A percentile compares a stretch with the other conserved stretches of the same genome.
These are phyloP conservation scores for Ogataea chonburiensis DNA, from an alignment of 805 yeast genomes.

Conservation along the genomic window DNA sequence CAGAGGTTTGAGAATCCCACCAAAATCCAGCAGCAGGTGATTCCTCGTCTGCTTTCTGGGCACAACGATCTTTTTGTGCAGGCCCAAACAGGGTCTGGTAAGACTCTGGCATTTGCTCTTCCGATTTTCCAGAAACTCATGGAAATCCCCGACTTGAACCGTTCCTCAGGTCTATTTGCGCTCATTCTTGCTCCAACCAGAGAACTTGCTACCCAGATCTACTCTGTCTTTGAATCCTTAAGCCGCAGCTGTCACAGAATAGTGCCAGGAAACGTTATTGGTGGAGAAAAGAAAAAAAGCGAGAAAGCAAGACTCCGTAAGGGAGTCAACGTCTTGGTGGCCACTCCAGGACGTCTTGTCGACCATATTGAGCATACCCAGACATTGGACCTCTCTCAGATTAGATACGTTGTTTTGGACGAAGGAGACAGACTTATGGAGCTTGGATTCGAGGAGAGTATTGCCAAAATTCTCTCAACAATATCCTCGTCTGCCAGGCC, in stretches of 20 bases:
- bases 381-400: conserved; percentile 65
- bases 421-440: conserved; percentile 98
- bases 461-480: conserved; percentile 66
- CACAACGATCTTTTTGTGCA: conserved; percentile 77
- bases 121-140: conserved; percentile 79
- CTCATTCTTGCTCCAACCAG: conserved; percentile 90
- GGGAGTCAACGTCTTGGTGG: conserved; percentile 94
- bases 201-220: conserved; percentile 89
- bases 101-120: conserved; percentile 81
- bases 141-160: conserved; percentile 46
- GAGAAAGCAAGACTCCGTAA: conserved; percentile 95
- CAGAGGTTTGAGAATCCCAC: conserved; percentile 69
- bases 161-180: conserved; percentile 86
- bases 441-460: conserved; percentile 93
- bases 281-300: conserved; percentile 96
- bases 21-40: conserved; percentile 75
- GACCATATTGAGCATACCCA: conserved; percentile 93
- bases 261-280: conserved; percentile 95
- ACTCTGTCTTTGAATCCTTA: conserved; percentile 71
- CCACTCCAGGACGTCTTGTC: conserved; percentile 94
- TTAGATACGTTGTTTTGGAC: conserved; percentile 87
- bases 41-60: conserved; percentile 56
- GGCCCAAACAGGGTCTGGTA: conserved; percentile 99
- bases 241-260: conserved; percentile 77
- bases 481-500: conserved; percentile 42